Percentiles rank a stretch among this genome's conserved stretches.
Conservation (phyloP, 2,329 filamentous ascomycete genomes). For the Lasiodiplodia citricola region DNA sequence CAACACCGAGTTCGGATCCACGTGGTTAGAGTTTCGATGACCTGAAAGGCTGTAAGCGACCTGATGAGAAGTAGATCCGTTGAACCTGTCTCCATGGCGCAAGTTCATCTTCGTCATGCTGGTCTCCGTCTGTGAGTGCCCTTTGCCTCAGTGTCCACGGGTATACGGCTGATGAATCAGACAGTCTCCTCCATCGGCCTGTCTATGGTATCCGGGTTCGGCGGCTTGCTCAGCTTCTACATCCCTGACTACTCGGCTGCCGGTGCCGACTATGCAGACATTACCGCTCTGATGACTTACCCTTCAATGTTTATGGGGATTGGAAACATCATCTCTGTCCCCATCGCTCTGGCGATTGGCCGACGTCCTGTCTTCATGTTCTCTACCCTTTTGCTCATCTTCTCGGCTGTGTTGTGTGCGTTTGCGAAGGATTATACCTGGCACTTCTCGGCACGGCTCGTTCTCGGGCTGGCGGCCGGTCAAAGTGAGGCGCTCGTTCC, state of each 20-base stretch:
- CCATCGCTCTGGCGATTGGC: constrained; percentile 33
- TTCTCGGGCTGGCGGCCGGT: constrained; percentile 49
- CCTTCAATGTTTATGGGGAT: constrained; percentile 37
- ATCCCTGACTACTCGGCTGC: constrained; percentile 45
- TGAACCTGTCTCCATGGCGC: constrained; percentile 37
- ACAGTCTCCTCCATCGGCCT: constrained; percentile 49
- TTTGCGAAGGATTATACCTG: constrained; percentile 32
- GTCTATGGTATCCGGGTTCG: constrained; percentile 49
- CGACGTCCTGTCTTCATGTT: constrained; percentile 32
- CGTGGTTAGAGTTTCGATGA: constrained; percentile 31
- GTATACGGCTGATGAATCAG: background rate
- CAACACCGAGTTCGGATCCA: constrained; percentile 38
- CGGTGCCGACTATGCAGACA: constrained; percentile 47
- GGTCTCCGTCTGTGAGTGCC: constrained; percentile 35
- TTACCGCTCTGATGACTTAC: constrained; percentile 41
- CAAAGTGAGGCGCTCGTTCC: constrained; percentile 52
- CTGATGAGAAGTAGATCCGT: constrained; percentile 35
- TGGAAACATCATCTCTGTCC: constrained; percentile 33
- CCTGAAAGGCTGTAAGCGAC: constrained; percentile 23
- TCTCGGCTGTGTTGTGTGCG: constrained; percentile 28
- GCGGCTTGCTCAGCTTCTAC: constrained; percentile 49
- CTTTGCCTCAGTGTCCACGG: too few relatives aligned
- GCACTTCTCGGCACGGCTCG: constrained; percentile 47
- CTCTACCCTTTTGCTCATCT: constrained; percentile 29
- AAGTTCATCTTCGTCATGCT: constrained; percentile 38